phyloP scores from a whole-genome alignment of 176 grass and related monocot genomes.

The Musa itinerans region DNA sequence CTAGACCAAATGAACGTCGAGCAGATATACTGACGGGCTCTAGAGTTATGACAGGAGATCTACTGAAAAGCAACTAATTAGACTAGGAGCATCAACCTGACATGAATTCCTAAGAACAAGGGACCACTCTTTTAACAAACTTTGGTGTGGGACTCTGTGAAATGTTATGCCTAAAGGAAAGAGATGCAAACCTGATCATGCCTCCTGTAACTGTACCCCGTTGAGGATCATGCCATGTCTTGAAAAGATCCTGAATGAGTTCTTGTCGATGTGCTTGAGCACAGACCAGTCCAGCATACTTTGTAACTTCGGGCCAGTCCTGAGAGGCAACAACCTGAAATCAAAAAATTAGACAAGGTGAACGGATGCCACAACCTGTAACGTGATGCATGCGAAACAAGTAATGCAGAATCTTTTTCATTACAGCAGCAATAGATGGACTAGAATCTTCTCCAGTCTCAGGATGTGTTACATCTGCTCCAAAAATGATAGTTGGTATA shows the following conservation, averaged over 20 bases:
- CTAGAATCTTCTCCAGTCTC: constrained; percentile 98
- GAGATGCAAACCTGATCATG: constrained; percentile 57
- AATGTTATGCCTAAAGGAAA: not conserved
- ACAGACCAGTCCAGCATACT: constrained; percentile 63
- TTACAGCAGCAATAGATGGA: constrained; percentile 96
- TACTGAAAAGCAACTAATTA: too few species aligned
- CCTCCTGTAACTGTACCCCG: constrained; percentile 64
- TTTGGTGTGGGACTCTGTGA: not conserved
- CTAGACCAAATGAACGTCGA: not conserved
- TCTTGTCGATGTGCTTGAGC: constrained; percentile 66
- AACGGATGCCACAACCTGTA: not conserved
- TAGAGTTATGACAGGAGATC: not conserved
- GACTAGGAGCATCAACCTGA: too few species aligned
- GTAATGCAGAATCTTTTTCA: not conserved
- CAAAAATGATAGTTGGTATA: constrained; percentile 98
- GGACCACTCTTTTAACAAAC: too few species aligned
- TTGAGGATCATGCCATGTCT: constrained; percentile 98
- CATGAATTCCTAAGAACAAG: too few species aligned
- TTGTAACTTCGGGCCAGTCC: constrained; percentile 76
- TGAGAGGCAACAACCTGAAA: constrained; percentile 67
- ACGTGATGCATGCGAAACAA: constrained; percentile 4
- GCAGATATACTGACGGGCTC: not conserved
- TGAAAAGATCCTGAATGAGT: constrained; percentile 85
- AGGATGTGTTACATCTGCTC: constrained; percentile 98
- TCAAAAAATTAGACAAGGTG: constrained; percentile 7